Base-by-base conservation (phyloP, 116 monocot species). In the Trichopus zeylanicus region DNA sequence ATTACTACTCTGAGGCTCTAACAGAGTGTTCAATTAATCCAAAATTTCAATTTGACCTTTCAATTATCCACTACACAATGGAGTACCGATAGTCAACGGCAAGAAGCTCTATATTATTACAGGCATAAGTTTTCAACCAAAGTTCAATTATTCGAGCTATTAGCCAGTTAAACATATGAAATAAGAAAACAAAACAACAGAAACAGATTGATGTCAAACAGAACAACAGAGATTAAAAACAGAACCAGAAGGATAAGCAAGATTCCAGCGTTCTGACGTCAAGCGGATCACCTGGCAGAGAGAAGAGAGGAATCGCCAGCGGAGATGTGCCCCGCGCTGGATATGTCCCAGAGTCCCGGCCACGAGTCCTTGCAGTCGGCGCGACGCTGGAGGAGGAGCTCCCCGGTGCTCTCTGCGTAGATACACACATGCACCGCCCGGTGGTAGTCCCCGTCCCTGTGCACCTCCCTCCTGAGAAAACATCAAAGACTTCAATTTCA, bases 331-430 rank as follows among this genome's bases (percentile, higher is more conserved):
- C 91, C 97, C 9, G 97, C 97, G 65, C 91, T 97, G 53, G 97
- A 97, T 46, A 91, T 87, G 53, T 97, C 97, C 91, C 97, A 97
- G 51, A 60, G 73, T 5, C 86, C 87, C 0, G 97, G 87, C 91
- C 97, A 97, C 4, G 97, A 91, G 29, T 90, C 97, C 79, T 97
- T 97, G 75, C 97, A 79, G 53, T 87, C 91, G 31, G 97, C 81
- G 1, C 97, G 90, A 61, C 73, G 78, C 74, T 97, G 97, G 30
- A 97, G 77, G 38, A 97, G 82, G 20, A 97, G 79, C 80, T 97
- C 83, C 46, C 71, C 66, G 5, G 97, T 97, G 72, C 75, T 79
- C 84, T 97, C 97, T 26, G 84, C 71, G 70, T 84, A 97, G 55
- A 97, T 97, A 91, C 91, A 97, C 12, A 81, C 79, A 69, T 97